These are phyloP conservation scores for Dryas octopetala DNA, from an alignment of 306 rosid species.

Conservation along the genomic window DNA sequence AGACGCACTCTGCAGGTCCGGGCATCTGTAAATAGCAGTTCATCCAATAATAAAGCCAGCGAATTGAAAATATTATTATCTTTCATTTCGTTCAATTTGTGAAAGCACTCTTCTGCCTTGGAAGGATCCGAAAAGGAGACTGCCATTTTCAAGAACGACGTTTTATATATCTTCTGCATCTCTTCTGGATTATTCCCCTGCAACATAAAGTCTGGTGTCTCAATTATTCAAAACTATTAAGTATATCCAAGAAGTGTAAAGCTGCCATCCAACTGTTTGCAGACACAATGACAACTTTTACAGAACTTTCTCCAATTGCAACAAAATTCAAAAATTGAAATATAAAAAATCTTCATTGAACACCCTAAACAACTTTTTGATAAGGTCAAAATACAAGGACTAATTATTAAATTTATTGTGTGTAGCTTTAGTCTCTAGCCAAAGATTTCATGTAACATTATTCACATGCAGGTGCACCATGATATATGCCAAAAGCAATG, in stretches of 20 bases:
- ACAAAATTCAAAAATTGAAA: background rate
- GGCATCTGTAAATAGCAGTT: conserved; percentile 35
- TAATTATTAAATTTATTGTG: background rate
- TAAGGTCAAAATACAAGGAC: background rate
- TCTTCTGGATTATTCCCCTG: conserved; percentile 78
- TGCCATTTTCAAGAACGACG: conserved; percentile 58
- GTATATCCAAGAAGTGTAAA: conserved; percentile 18
- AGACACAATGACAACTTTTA: background rate
- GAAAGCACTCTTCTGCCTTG: conserved; percentile 72
- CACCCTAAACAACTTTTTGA: background rate
- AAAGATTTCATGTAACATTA: background rate
- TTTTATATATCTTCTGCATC: conserved; percentile 44
- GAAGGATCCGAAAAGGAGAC: conserved; percentile 68
- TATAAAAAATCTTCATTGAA: background rate
- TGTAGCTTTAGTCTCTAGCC: background rate
- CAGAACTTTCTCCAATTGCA: too few species aligned
- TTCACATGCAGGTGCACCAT: background rate
- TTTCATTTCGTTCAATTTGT: conserved; percentile 63
- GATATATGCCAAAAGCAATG: background rate
- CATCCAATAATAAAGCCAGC: conserved; percentile 63
- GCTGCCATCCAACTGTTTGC: background rate
- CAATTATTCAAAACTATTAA: conserved; percentile 19
- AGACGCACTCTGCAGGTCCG: conserved; percentile 55
- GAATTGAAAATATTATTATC: conserved; percentile 63
- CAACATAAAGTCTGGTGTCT: conserved; percentile 21